Base-by-base conservation (phyloP, 2,329 filamentous ascomycete genomes). In the Arthroderma uncinatum region DNA sequence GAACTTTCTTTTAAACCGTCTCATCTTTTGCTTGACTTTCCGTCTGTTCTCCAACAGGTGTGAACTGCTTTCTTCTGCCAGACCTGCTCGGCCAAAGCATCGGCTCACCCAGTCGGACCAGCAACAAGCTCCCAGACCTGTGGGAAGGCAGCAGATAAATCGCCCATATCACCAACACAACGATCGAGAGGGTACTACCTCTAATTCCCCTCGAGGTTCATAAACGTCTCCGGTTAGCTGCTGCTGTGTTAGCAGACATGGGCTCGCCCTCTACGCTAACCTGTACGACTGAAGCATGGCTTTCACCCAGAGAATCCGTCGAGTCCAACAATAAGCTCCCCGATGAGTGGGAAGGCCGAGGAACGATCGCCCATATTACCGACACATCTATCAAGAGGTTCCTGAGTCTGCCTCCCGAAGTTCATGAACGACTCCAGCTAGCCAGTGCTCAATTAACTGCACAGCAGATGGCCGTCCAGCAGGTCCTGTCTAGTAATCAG, bases 371-470 rank as follows among this genome's bases (percentile, higher is more conserved):
- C 23, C 40, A 58, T 36, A 16, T 58, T 21, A 57, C 57, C 4
- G 36, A 55, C 9, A 30, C 16, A 2, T 44, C 57, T 2, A 53
- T 54, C 23, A 55, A 59, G 21, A 52, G 34, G 10, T 61, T 61
- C 36, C 23, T 55, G 14, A 55, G 37, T 21, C 56, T 63, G 23
- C 57, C 62, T n/a, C 23, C 25, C 7, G 59, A 63, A 23, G 33
- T 40, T 10, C 61, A 63, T 54, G 23, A 52, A 9, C 53, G 61
- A 34, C 53, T 63, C 21, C 54, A 37, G 40, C 36, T 36, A 34
- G 62, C 62, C 2, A 58, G 52, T 48, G 53, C 48, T 14, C 61
- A 62, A 42, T 53, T 63, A 6, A 23, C 48, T 7, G 48, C 57
- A 16, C 47, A 60, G 30, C 55, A 61, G 23, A 50, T 50, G 19